Evolutionary conservation across 179 eudicot species (phyloP).

Genomic region (Gypsophila paniculata): DNA sequence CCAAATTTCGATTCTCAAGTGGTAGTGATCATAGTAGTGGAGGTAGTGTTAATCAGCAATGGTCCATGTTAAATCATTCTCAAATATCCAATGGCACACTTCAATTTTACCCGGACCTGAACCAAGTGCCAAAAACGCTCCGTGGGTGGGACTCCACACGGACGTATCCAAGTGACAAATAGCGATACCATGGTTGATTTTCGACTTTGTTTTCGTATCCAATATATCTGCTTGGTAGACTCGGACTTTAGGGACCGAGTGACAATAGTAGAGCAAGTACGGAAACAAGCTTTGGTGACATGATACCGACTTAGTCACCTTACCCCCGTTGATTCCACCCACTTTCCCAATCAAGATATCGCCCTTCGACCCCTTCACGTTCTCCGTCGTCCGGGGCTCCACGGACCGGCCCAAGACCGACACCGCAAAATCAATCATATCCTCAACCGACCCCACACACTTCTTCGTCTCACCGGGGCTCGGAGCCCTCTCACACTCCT

Average conservation of each 20-base stretch:
- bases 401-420: slow-evolving; percentile 59
- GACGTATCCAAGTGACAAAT: slow-evolving; percentile 86
- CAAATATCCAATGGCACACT: slow-evolving; percentile 85
- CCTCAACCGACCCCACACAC: slow-evolving; percentile 77
- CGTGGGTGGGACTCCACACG: slow-evolving; percentile 71
- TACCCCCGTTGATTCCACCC: slow-evolving; percentile 63
- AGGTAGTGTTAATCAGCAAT: slow-evolving; percentile 36
- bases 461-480: slow-evolving; percentile 65
- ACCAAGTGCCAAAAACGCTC: slow-evolving; percentile 67
- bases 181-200: slow-evolving; percentile 76
- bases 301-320: slow-evolving; percentile 69
- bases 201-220: slow-evolving; percentile 49
- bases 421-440: slow-evolving; percentile 76
- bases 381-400: slow-evolving; percentile 56
- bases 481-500: slow-evolving; percentile 74
- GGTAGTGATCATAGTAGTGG: neutral
- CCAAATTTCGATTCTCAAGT: slow-evolving; percentile 15
- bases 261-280: slow-evolving; percentile 74
- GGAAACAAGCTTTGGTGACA: slow-evolving; percentile 86
- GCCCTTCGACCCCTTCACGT: slow-evolving; percentile 44
- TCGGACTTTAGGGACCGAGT: slow-evolving; percentile 84
- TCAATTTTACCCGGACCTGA: slow-evolving; percentile 72
- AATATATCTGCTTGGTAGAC: slow-evolving; percentile 79
- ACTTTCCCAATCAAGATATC: slow-evolving; percentile 58
- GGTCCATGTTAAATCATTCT: slow-evolving; percentile 76